Conservation (phyloP, 179 eudicot genomes). For the Vitellaria paradoxa region DNA sequence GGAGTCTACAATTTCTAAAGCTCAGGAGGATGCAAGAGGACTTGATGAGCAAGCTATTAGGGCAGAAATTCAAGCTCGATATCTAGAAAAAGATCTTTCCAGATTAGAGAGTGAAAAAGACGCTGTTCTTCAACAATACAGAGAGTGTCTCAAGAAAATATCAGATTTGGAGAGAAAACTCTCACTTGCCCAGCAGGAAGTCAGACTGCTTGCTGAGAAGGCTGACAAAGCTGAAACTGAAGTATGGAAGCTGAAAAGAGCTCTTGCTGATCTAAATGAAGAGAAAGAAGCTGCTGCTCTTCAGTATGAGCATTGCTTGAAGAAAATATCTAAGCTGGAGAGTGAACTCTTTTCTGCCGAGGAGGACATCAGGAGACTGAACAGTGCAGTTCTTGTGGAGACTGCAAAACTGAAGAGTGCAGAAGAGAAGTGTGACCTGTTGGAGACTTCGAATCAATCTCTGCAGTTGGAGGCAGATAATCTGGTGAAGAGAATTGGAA, state of each 20-base stretch:
- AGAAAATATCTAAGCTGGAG: constrained; percentile 12
- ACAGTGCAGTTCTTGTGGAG: not conserved
- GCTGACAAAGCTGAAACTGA: constrained; percentile 16
- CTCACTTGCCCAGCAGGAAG: constrained; percentile 13
- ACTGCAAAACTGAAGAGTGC: constrained; percentile 8
- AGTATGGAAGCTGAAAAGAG: constrained; percentile 6
- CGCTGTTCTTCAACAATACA: not conserved
- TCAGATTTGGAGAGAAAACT: not conserved
- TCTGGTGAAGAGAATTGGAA: not conserved
- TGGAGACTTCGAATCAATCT: no score
- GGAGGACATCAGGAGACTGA: not conserved
- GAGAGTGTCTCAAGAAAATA: constrained; percentile 5
- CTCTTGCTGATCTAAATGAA: constrained; percentile 2
- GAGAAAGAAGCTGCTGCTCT: constrained; percentile 15
- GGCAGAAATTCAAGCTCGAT: constrained; percentile 13
- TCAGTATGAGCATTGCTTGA: constrained; percentile 14
- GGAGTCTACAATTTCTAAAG: constrained; percentile 3
- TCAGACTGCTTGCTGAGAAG: not conserved
- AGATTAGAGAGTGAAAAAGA: constrained; percentile 9
- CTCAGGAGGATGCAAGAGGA: constrained; percentile 9
- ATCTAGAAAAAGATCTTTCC: constrained; percentile 8
- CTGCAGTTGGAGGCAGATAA: constrained; percentile 4
- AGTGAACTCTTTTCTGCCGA: constrained; percentile 3
- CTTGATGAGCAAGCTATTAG: not conserved
- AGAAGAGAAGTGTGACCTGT: not conserved